Percentiles rank a stretch among this genome's conserved stretches.
These are phyloP conservation scores for Adansonia digitata DNA, from an alignment of 345 rosid species.

Conservation along the genomic window DNA sequence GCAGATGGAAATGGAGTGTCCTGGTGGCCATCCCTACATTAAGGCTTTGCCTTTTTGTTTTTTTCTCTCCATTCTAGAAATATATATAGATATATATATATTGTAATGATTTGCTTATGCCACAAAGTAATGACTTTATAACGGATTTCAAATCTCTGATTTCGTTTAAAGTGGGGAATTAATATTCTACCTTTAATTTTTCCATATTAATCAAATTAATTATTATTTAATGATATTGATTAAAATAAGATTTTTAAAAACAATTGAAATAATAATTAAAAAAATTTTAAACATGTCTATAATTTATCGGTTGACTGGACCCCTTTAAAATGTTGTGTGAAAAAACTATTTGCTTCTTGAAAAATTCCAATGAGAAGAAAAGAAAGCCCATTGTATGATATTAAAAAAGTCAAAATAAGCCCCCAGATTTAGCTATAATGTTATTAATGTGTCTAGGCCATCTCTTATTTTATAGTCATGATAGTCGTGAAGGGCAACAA, in stretches of 20 bases:
- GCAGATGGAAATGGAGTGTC: background rate
- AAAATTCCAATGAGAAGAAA: background rate
- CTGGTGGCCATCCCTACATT: no score
- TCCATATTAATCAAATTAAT: background rate
- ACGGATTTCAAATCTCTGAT: background rate
- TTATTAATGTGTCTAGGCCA: background rate
- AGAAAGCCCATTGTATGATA: constrained; percentile 15
- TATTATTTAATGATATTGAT: no score
- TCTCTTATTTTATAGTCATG: background rate
- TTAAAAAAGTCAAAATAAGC: constrained; percentile 6
- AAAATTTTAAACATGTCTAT: background rate
- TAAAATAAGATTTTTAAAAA: no score
- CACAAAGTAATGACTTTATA: background rate
- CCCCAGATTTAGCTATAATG: constrained; percentile 8
- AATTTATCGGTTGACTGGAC: background rate
- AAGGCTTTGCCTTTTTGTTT: no score
- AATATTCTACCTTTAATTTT: no score
- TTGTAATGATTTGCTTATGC: background rate
- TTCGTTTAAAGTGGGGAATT: background rate
- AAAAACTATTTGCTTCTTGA: background rate
- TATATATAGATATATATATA: no score
- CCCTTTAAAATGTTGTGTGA: constrained; percentile 1
- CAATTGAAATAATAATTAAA: background rate
- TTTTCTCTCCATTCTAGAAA: background rate
- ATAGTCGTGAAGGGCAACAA: background rate